phyloP scores from a whole-genome alignment of 257 asterid species.

The Salvia rosmarinus region DNA sequence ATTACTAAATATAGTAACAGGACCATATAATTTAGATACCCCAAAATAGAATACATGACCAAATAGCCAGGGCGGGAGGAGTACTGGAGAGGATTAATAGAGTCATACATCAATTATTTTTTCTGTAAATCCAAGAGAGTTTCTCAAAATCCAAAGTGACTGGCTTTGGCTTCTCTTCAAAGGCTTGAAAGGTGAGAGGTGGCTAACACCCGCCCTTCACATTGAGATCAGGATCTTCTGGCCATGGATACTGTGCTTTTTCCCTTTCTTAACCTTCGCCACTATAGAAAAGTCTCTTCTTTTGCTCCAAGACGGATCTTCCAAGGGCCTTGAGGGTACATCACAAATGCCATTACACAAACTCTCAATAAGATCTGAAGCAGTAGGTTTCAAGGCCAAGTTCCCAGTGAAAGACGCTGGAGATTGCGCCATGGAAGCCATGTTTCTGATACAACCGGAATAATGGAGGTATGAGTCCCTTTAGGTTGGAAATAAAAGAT shows the following conservation, averaged over 20 bases:
- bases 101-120: conserved; percentile 70
- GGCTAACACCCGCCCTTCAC: conserved; percentile 91
- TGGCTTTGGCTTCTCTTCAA: conserved; percentile 92
- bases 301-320: conserved; percentile 59
- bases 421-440: conserved; percentile 69
- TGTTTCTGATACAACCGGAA: conserved; percentile 40
- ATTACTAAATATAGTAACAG: too few species aligned
- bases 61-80: neutral
- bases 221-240: conserved; percentile 77
- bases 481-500: conserved; percentile 11
- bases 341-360: conserved; percentile 65
- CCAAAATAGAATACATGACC: neutral
- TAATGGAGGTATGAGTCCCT: conserved; percentile 21
- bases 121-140: conserved; percentile 78
- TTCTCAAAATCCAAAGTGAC: conserved; percentile 91
- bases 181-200: conserved; percentile 88
- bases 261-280: conserved; percentile 70
- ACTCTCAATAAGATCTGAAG: conserved; percentile 79
- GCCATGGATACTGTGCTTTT: conserved; percentile 84
- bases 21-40: neutral
- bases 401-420: conserved; percentile 57
- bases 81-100: neutral
- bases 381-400: conserved; percentile 59
- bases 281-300: conserved; percentile 55
- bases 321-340: conserved; percentile 73